Evolutionary conservation across 202 grass and related monocot species (phyloP), one percentile per base, ranked within the genome.

Genomic region (Elaeis oleifera): DNA sequence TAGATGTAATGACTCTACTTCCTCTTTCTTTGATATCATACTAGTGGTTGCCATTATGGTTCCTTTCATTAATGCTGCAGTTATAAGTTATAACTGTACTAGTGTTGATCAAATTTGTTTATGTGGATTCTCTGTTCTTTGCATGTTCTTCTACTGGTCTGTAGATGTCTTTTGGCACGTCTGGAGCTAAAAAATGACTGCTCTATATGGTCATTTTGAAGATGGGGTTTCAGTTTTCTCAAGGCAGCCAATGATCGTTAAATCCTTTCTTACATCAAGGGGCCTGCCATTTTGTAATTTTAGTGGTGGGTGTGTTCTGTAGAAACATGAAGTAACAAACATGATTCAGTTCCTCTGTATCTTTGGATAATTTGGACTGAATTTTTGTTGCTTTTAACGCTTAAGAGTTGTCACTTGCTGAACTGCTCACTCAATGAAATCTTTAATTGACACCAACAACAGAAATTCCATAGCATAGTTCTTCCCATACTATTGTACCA

Each of bases 101-200:
- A 39, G 58, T 63, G 58, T 72, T 63, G 50, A 72, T 63, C 18
- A 63, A 16, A 62, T 13, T 16, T 39, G 24, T 72, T 72, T 72
- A 72, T 62, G 39, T 36, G 58, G 53, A 62, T 62, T 60, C 18
- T 72, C 48, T 72, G 25, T 60, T 72, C 49, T 72, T 32, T 54
- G 68, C 59, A 62, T 62, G 59, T 72, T 72, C 53, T 58, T 69
- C 70, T 62, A 61, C 49, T 71, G 68, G 68, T 63, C 54, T 72
- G 58, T 62, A 72, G 70, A 72, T 62, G 25, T 72, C 70, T 72
- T 72, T 59, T 71, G 68, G 68, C 68, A 72, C 58, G 50, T 72
- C 70, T 36, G 49, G 70, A 72, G 70, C 27, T 0, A 51, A 71
- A 71, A 51, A 71, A 71, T 23, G 27, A 72, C 27, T 63, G 59